Base-by-base conservation (phyloP, 139 green algal species). In the Picochlorum costavermella region DNA sequence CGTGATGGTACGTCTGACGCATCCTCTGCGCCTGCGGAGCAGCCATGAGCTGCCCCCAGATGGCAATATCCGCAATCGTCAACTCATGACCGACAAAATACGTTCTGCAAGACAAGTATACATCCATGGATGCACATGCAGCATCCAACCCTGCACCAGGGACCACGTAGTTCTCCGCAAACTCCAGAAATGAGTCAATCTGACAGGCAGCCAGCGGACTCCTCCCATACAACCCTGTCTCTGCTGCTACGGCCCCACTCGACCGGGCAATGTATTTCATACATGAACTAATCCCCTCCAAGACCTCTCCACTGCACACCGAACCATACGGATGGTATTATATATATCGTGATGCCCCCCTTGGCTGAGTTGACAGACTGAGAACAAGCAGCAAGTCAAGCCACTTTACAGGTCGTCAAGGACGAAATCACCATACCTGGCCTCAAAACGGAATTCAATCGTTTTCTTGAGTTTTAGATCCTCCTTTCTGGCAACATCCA, bases 121-220 rank as follows among this genome's bases (percentile, higher is more conserved):
- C 61, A 62, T 95, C 82, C 4, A 96, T 50, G 0, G 62, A 33
- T 2, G 50, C 29, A 67, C 71, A 88, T 10, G 77, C 69, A 6
- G 65, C 57, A 60, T 91, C 86, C 8, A 98, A 78, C 5, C 50
- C 71, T 0, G 69, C 56, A 11, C 87, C 86, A 8, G 75, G 64
- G 2, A 82, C 78, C 11, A 96, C 69, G 20, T 63, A 50, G 0
- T 60, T 49, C n/a, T 60, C 16, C 13, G 63, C 62, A 43, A 81
- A 87, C 12, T 96, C 90, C 4, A 97, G 60, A 86, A 84, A 95
- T 26, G 88, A 65, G 63, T 95, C 88, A 0, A 96, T 80, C 81
- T 90, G 79, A 49, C 71, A 83, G 0, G 79, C 65, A 9, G 53
- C 51, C 30, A 88, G 37, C 8, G 81, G 56, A 13, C 70, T 62